phyloP scores from a whole-genome alignment of 2,329 filamentous ascomycete species.

The Colletotrichum tofieldiae region DNA sequence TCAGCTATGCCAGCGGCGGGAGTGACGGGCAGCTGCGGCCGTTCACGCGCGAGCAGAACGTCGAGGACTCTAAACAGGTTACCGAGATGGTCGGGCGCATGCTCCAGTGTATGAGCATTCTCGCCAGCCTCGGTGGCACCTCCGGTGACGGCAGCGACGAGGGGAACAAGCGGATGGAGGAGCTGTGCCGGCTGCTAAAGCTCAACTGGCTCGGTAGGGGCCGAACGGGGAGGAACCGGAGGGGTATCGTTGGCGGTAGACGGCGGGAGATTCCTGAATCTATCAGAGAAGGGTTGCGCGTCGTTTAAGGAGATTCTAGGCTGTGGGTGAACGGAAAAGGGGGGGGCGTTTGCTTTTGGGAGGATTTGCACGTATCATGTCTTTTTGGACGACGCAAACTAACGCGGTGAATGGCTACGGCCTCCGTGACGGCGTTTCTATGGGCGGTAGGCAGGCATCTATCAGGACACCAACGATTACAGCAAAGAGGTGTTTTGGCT shows the following conservation, averaged over 20 bases:
- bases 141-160: conserved; percentile 73
- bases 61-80: conserved; percentile 82
- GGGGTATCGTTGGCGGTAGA: conserved; percentile 86
- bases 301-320: no score
- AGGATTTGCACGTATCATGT: background rate
- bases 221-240: conserved; percentile 87
- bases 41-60: conserved; percentile 72
- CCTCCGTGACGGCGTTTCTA: conserved; percentile 42
- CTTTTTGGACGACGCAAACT: background rate
- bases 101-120: conserved; percentile 95
- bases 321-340: background rate
- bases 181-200: conserved; percentile 89
- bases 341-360: conserved; percentile 28
- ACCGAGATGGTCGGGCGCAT: conserved; percentile 96
- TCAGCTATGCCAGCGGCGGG: conserved; percentile 74
- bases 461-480: background rate
- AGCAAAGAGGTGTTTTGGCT: background rate
- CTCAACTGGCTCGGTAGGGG: conserved; percentile 97
- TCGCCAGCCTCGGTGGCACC: conserved; percentile 75
- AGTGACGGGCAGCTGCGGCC: conserved; percentile 64
- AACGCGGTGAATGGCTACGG: conserved; percentile 35
- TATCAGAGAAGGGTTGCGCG: conserved; percentile 56
- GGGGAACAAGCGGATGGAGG: conserved; percentile 83
- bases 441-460: conserved; percentile 6
- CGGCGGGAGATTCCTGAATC: conserved; percentile 57